phyloP scores from a whole-genome alignment of 768 basidiomycete species.

The Lentinula edodes region DNA sequence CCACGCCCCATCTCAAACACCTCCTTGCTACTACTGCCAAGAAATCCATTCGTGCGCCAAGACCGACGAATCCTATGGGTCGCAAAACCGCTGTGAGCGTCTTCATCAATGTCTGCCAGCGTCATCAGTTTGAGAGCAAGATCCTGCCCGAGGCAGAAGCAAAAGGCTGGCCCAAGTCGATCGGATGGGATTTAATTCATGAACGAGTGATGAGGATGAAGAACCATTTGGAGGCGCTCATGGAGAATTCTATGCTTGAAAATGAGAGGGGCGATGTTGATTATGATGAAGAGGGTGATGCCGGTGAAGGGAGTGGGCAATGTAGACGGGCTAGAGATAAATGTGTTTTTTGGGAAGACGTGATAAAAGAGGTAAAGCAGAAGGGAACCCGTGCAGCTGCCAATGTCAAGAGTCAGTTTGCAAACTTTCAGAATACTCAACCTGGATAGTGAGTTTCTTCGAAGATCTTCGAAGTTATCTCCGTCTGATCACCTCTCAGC shows the following conservation, averaged over 20 bases:
- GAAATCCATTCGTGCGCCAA: slow-evolving; percentile 56
- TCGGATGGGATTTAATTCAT: slow-evolving; percentile 57
- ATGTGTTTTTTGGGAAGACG: slow-evolving; percentile 60
- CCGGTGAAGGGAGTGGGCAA: slow-evolving; percentile 10
- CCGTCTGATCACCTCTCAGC: slow-evolving; percentile 30
- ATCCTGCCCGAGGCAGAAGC: slow-evolving; percentile 66
- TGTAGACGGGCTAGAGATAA: slow-evolving; percentile 6
- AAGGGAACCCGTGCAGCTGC: slow-evolving; percentile 62
- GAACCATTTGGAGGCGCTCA: slow-evolving; percentile 39
- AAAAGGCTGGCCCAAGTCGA: slow-evolving; percentile 72
- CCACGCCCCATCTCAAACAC: slow-evolving; percentile 51
- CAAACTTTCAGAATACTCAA: slow-evolving; percentile 74
- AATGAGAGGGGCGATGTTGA: slow-evolving; percentile 13
- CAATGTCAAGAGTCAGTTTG: slow-evolving; percentile 70
- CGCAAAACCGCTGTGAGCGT: slow-evolving; percentile 46
- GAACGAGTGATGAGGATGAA: slow-evolving; percentile 50
- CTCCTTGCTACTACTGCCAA: slow-evolving; percentile 46
- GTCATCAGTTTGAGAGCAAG: slow-evolving; percentile 72
- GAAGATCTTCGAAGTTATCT: not conserved
- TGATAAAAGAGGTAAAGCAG: slow-evolving; percentile 54
- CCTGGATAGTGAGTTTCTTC: slow-evolving; percentile 77
- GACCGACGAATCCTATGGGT: slow-evolving; percentile 65
- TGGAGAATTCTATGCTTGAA: slow-evolving; percentile 34
- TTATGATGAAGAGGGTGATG: slow-evolving; percentile 19
- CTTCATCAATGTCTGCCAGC: slow-evolving; percentile 68